These are phyloP conservation scores for Aspergillus unguis DNA, from an alignment of 2,329 filamentous ascomycete species.

Conservation along the genomic window DNA sequence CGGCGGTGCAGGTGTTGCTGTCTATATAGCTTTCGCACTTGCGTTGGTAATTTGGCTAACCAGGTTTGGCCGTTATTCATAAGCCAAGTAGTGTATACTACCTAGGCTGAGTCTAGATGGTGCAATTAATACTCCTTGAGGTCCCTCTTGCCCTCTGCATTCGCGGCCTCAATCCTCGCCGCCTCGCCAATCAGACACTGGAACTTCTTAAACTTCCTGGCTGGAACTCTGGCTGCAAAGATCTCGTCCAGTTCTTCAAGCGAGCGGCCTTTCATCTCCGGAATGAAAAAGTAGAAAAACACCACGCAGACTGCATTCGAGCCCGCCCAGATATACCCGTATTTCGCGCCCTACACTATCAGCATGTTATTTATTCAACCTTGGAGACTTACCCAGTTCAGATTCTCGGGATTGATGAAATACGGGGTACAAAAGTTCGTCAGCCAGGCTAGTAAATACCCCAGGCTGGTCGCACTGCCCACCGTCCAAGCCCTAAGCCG, in stretches of 20 bases:
- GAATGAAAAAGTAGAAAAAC: slow-evolving; percentile 27
- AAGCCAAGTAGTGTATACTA: no score
- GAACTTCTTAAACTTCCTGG: not conserved
- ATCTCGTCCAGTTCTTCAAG: slow-evolving; percentile 30
- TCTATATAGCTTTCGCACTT: no score
- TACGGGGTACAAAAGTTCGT: slow-evolving; percentile 35
- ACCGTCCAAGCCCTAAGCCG: not conserved
- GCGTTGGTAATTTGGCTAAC: no score
- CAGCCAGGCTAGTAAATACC: not conserved
- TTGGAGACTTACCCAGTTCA: slow-evolving; percentile 26
- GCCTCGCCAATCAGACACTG: no score
- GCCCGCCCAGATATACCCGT: slow-evolving; percentile 27
- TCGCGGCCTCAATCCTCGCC: no score
- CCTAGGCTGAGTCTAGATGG: no score
- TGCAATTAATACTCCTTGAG: no score
- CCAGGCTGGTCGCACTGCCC: not conserved
- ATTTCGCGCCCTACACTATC: slow-evolving; percentile 16
- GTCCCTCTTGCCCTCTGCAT: no score
- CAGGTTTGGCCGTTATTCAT: no score
- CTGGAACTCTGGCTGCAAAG: not conserved
- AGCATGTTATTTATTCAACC: no score
- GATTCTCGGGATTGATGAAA: slow-evolving; percentile 38
- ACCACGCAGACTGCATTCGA: slow-evolving; percentile 15
- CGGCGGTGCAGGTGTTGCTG: no score
- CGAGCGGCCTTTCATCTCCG: slow-evolving; percentile 31